Evolutionary conservation across 2,329 filamentous ascomycete species (phyloP).

Genomic region (Ceratocystis alfenasii): DNA sequence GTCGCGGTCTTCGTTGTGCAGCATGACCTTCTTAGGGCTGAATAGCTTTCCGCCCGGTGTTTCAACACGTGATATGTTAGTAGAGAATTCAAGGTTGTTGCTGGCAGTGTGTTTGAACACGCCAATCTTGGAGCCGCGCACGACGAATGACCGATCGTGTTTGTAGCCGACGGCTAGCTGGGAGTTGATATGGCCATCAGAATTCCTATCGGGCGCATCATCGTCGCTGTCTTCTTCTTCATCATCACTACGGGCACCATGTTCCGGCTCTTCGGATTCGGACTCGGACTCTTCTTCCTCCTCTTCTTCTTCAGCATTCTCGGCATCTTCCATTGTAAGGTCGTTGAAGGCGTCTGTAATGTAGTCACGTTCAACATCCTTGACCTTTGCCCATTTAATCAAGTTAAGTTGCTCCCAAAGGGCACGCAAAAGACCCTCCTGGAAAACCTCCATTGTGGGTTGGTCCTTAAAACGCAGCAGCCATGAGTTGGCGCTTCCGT

Average conservation of each 20-base stretch:
- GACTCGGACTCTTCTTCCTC: conserved; percentile 45
- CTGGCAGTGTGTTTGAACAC: conserved; percentile 94
- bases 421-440: conserved; percentile 87
- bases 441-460: conserved; percentile 68
- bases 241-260: conserved; percentile 59
- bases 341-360: conserved; percentile 93
- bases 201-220: conserved; percentile 53
- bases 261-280: conserved; percentile 34
- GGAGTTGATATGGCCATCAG: conserved; percentile 79
- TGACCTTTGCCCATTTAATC: conserved; percentile 84
- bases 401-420: conserved; percentile 95
- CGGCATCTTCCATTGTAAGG: conserved; percentile 73
- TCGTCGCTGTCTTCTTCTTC: conserved; percentile 60
- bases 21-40: conserved; percentile 92
- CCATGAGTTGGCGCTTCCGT: conserved; percentile 91
- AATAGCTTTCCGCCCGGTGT: conserved; percentile 79
- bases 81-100: conserved; percentile 89
- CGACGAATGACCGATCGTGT: conserved; percentile 91
- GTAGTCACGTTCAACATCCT: conserved; percentile 86
- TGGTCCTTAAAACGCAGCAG: conserved; percentile 83
- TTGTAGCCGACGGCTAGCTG: conserved; percentile 94
- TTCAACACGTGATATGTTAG: conserved; percentile 91
- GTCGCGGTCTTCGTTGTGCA: conserved; percentile 80
- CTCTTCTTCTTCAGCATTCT: conserved; percentile 35
- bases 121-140: conserved; percentile 93